These are phyloP conservation scores for Cucurbita argyrosperma DNA, from an alignment of 306 rosid species.

Conservation along the genomic window DNA sequence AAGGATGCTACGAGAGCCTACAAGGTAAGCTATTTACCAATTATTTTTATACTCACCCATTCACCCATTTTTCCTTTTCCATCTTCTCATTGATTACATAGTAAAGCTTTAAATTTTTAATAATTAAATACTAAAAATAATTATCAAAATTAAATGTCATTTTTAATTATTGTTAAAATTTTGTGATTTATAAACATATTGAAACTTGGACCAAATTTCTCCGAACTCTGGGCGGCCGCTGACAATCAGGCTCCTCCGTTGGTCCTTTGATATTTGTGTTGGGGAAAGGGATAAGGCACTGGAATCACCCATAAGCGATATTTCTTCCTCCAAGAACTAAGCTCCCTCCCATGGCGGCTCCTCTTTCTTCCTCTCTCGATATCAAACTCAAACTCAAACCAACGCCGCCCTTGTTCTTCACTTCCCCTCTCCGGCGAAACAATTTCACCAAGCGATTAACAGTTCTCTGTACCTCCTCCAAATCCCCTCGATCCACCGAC, in stretches of 20 bases:
- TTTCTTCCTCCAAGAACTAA: neutral
- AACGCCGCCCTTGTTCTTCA: slow-evolving; percentile 31
- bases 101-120: too few relatives aligned
- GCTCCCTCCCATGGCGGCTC: slow-evolving; percentile 38
- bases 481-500: slow-evolving; percentile 16
- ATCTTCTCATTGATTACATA: too few relatives aligned
- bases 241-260: too few relatives aligned
- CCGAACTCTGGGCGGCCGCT: neutral
- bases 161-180: too few relatives aligned
- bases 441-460: slow-evolving; percentile 12
- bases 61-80: too few relatives aligned
- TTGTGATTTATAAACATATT: too few relatives aligned
- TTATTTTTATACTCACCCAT: too few relatives aligned
- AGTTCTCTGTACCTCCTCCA: slow-evolving; percentile 29
- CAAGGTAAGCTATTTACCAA: too few relatives aligned
- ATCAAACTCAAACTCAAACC: slow-evolving; percentile 25
- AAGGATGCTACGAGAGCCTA: too few relatives aligned
- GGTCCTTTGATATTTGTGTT: neutral
- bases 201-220: neutral
- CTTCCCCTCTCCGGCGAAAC: slow-evolving; percentile 13
- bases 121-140: too few relatives aligned
- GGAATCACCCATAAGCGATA: too few relatives aligned
- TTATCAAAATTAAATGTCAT: too few relatives aligned
- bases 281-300: neutral
- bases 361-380: slow-evolving; percentile 43